A percentile compares a stretch with the other conserved stretches of the same genome.
Evolutionary conservation across 2,329 filamentous ascomycete species (phyloP).

Genomic region (Metarhizium humberi): DNA sequence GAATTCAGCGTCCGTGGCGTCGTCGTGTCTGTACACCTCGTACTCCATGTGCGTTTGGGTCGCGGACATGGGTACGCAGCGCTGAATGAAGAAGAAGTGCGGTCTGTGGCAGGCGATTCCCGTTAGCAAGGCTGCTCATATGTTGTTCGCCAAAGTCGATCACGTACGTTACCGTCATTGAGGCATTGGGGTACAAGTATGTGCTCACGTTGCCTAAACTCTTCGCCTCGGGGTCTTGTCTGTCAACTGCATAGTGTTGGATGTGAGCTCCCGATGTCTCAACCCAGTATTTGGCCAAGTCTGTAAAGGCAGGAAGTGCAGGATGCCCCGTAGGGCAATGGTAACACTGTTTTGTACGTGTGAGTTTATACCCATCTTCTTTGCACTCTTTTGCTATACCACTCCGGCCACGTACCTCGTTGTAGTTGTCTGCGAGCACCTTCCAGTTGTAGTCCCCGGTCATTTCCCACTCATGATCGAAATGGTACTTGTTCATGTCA

Average conservation of each 20-base stretch:
- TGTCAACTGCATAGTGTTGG: constrained; percentile 27
- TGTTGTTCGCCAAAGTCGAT: too few species aligned
- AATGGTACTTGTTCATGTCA: constrained; percentile 16
- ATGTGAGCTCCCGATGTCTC: constrained; percentile 23
- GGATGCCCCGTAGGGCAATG: constrained; percentile 41
- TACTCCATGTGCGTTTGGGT: constrained; percentile 35
- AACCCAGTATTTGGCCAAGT: constrained; percentile 34
- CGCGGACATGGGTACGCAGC: constrained; percentile 36
- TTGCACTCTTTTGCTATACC: too few species aligned
- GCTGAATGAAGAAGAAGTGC: constrained; percentile 42
- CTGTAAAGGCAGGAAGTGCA: constrained; percentile 31
- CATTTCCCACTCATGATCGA: constrained; percentile 23
- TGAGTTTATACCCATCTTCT: not conserved
- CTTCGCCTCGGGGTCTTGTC: constrained; percentile 19
- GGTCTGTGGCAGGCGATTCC: constrained; percentile 15
- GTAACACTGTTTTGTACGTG: constrained; percentile 20
- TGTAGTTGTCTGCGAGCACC: constrained; percentile 36
- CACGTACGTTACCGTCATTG: constrained; percentile 28
- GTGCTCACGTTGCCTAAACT: constrained; percentile 25
- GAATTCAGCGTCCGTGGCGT: constrained; percentile 37
- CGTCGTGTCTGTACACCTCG: constrained; percentile 40
- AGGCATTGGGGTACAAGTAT: constrained; percentile 31
- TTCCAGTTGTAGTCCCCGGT: constrained; percentile 30
- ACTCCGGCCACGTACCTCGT: constrained; percentile 17
- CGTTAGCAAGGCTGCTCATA: too few species aligned